Evolutionary conservation across 192 early-diverging fungal species (phyloP), one percentile per base, ranked within the genome.

Genomic region (Coemansia sp.): DNA sequence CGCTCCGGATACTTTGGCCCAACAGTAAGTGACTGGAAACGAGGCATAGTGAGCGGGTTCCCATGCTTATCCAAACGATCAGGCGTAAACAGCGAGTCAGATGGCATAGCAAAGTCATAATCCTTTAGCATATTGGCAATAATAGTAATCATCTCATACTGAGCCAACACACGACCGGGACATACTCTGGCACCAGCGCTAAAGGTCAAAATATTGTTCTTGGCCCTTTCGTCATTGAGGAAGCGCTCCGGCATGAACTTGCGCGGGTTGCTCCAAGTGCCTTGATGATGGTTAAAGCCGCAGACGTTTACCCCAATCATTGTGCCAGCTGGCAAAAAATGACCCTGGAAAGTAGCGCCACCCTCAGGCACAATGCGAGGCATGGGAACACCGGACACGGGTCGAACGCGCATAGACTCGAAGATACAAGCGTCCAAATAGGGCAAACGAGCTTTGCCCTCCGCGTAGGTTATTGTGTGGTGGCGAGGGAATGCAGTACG

Each of bases 401-500:
- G 63, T 2, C 62, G 70, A 7, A 85, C 64, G 8, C 84, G 63
- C 68, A 85, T 13, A 0, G 79, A 69, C 58, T 85, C 84, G 68
- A 74, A 71, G 41, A 85, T 78, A 43, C 77, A 77, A 0, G 79
- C 84, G 24, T 81, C 76, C 24, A 85, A 12, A 31, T 79, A 85
- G n/a, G 79, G 73, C 24, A 81, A 57, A 3, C 57, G 43, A 2
- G 64, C 62, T 47, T 77, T 79, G 60, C 69, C 73, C 44, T 78
- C 73, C 8, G 61, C 64, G 38, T 76, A 85, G 3, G 60, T 66
- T 36, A 86, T 82, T 2, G 49, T 5, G 29, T 86, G 73, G 24
- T 63, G 29, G 31, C 47, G 64, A 18, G 76, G 50, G 46, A 86
- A 86, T 33, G 1, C 62, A 2, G 33, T 33, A 3, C 76, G 73